Percentiles rank a stretch among this genome's conserved stretches.
Conservation (phyloP, 441 rosid genomes). For the Corymbia citriodora region DNA sequence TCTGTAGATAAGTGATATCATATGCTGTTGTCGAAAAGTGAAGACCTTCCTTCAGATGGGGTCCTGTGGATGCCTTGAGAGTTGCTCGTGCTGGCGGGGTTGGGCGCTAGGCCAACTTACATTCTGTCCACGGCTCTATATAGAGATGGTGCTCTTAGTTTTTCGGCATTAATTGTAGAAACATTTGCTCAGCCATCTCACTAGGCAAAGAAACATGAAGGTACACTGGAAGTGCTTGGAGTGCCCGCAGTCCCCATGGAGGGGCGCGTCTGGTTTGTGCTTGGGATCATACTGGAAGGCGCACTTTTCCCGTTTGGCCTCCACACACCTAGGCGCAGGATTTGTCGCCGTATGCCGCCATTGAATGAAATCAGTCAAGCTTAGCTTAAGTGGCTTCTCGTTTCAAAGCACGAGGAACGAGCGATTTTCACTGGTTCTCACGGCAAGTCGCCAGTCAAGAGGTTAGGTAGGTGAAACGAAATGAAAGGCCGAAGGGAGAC, state of each 20-base stretch:
- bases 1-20: background rate
- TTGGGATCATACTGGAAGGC: background rate
- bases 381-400: background rate
- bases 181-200: background rate
- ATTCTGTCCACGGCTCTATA: background rate
- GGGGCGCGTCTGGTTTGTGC: background rate
- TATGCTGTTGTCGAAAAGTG: background rate
- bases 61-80: background rate
- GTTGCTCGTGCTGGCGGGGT: background rate
- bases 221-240: background rate
- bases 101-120: background rate
- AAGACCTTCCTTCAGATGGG: background rate
- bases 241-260: background rate
- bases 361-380: background rate
- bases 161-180: background rate
- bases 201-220: background rate
- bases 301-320: background rate
- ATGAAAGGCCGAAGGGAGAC: background rate
- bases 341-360: background rate
- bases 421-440: background rate
- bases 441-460: background rate
- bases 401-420: background rate
- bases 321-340: background rate
- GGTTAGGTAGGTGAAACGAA: background rate
- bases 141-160: background rate